A percentile compares a stretch with the other conserved stretches of the same genome.
These are phyloP conservation scores for Candida vartiovaarae DNA, from an alignment of 805 yeast genomes.

Conservation along the genomic window DNA sequence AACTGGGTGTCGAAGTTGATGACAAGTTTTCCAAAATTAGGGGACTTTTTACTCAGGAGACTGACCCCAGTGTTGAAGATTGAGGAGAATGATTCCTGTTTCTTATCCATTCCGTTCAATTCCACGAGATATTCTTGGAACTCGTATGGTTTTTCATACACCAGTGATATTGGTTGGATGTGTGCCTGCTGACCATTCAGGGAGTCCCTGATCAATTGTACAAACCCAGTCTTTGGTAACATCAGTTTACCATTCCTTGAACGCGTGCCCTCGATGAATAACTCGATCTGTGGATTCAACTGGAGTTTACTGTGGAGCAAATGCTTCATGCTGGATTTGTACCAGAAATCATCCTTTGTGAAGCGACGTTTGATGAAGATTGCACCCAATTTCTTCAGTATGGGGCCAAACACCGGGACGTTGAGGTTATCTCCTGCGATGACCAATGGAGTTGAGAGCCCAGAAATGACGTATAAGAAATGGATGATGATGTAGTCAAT, in stretches of 20 bases:
- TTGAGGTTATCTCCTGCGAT: constrained; percentile 21
- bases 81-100: constrained; percentile 15
- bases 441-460: constrained; percentile 17
- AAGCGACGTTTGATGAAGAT: constrained; percentile 18
- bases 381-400: constrained; percentile 15
- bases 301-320: constrained; percentile 7
- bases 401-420: constrained; percentile 18
- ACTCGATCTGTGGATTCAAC: constrained; percentile 10
- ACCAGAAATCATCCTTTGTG: constrained; percentile 14
- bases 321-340: constrained; percentile 8
- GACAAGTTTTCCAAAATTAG: constrained; percentile 17
- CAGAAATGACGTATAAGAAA: constrained; percentile 10
- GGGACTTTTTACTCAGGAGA: constrained; percentile 3
- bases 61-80: constrained; percentile 11
- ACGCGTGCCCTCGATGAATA: constrained; percentile 20
- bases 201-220: constrained; percentile 13
- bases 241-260: constrained; percentile 21
- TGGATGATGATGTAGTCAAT: constrained; percentile 21
- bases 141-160: constrained; percentile 21
- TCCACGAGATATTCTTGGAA: constrained; percentile 19
- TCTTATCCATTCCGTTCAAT: constrained; percentile 20
- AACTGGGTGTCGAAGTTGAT: constrained; percentile 14
- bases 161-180: constrained; percentile 15
- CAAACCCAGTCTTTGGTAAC: constrained; percentile 19
- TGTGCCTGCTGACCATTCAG: constrained; percentile 3